A percentile compares a stretch with the other conserved stretches of the same genome.
Evolutionary conservation across 176 grass and related monocot genomes (phyloP).

Genomic region (Rhynchospora pubera): DNA sequence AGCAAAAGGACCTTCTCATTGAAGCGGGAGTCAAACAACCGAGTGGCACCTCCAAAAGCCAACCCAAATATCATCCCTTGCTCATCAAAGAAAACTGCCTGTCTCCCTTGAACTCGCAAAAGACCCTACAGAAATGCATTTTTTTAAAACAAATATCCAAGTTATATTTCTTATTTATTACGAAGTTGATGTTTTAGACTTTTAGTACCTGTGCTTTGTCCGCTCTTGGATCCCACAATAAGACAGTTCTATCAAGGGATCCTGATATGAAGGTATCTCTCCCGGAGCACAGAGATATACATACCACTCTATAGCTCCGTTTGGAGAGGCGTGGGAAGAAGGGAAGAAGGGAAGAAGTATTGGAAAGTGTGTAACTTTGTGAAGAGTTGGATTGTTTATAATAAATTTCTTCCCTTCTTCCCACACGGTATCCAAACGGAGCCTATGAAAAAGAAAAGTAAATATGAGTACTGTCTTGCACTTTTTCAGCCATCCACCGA

Average conservation of each 20-base stretch:
- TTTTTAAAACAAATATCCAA: background rate
- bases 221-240: constrained; percentile 81
- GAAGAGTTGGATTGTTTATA: no score
- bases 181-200: background rate
- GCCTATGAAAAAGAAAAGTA: constrained; percentile 47
- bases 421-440: no score
- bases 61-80: constrained; percentile 89
- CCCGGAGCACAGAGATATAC: no score
- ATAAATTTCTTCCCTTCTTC: no score
- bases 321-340: no score
- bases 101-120: constrained; percentile 78
- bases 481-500: no score
- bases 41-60: constrained; percentile 58
- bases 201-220: constrained; percentile 82
- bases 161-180: constrained; percentile 31
- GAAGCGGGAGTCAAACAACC: constrained; percentile 83
- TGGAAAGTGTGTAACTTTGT: no score
- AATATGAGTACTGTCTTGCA: constrained; percentile 13
- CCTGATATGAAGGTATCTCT: constrained; percentile 78
- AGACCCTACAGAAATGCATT: constrained; percentile 48
- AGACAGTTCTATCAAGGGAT: constrained; percentile 86
- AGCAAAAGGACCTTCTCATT: constrained; percentile 59
- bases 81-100: constrained; percentile 89
- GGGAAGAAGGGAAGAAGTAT: no score
- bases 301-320: no score